Evolutionary conservation across 2,329 filamentous ascomycete genomes (phyloP).

Genomic region (Xylariales sp.): DNA sequence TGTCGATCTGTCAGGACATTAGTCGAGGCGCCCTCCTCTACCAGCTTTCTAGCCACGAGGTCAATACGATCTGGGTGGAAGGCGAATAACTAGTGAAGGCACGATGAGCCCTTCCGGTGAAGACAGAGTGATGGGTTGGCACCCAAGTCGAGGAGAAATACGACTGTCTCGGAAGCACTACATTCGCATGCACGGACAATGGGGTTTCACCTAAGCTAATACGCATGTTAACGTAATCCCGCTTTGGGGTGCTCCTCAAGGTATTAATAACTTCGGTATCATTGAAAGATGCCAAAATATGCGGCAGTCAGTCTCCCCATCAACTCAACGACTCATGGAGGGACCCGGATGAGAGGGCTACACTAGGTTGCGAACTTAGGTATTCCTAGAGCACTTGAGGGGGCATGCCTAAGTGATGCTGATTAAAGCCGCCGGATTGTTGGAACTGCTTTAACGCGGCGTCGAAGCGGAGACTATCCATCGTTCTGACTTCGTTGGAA

Average conservation of each 20-base stretch:
- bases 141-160: not conserved
- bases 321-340: not conserved
- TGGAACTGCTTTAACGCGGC: not conserved
- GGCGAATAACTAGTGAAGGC: conserved; percentile 1
- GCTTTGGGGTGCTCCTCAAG: not conserved
- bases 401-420: not conserved
- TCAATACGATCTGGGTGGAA: not conserved
- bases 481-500: not conserved
- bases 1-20: not conserved
- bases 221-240: not conserved
- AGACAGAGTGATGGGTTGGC: not conserved
- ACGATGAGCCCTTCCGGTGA: not conserved
- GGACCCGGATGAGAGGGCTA: not conserved
- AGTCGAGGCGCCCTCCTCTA: not conserved
- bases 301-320: not conserved
- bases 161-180: not conserved
- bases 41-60: not conserved
- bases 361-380: not conserved
- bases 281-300: conserved; percentile 2
- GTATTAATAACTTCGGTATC: not conserved
- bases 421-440: not conserved
- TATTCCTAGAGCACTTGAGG: conserved; percentile 1
- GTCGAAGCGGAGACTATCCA: not conserved
- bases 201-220: not conserved
- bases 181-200: not conserved